A percentile compares a stretch with the other conserved stretches of the same genome.
Conservation (phyloP, 192 early-diverging fungal genomes). For the Coemansia sp. region DNA sequence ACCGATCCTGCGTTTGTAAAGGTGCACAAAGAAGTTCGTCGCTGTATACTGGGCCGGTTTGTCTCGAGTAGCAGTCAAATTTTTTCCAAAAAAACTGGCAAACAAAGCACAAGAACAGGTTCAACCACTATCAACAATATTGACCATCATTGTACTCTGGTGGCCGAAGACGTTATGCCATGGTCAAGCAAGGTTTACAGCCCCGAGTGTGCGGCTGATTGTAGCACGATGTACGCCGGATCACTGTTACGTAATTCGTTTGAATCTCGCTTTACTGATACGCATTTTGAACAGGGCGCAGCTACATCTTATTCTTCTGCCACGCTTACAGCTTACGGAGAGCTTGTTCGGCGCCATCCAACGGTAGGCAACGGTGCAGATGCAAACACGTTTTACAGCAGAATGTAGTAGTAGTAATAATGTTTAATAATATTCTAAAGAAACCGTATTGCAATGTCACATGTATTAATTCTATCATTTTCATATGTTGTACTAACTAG, state of each 20-base stretch:
- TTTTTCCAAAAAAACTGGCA: background rate
- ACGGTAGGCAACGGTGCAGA: slow-evolving; percentile 14
- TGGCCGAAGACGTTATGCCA: too few species aligned
- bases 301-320: slow-evolving; percentile 6
- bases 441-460: too few species aligned
- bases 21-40: background rate
- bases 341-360: slow-evolving; percentile 18
- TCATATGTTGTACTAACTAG: too few species aligned
- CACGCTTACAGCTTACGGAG: slow-evolving; percentile 3
- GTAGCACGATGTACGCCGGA: background rate
- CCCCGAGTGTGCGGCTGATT: too few species aligned
- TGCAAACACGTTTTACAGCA: slow-evolving; percentile 23
- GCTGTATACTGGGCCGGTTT: background rate
- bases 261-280: slow-evolving; percentile 2
- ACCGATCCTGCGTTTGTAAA: slow-evolving; percentile 9
- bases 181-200: too few species aligned
- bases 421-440: background rate
- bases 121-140: too few species aligned
- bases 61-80: too few species aligned
- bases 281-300: background rate
- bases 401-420: slow-evolving; percentile 7
- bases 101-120: background rate
- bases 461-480: too few species aligned
- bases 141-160: too few species aligned
- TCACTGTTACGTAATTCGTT: background rate